Percentiles rank a stretch among this genome's conserved stretches.
Conservation (phyloP, 2,329 filamentous ascomycete genomes). For the Ophiocordyceps camponoti-rufipedis region DNA sequence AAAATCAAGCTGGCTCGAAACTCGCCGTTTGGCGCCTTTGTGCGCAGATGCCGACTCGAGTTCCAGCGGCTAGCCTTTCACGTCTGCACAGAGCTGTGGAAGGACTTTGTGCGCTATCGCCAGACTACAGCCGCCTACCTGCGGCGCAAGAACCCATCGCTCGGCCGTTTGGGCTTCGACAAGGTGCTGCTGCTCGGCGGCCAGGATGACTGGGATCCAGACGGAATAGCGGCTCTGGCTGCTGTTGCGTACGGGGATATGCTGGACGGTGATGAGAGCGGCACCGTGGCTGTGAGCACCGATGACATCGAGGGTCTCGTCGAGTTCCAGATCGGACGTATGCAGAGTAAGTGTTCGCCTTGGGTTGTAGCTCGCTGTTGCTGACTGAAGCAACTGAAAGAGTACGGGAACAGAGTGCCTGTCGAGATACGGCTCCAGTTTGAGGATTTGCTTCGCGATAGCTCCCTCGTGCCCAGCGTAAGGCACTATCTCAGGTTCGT, state of each 20-base stretch:
- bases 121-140: slow-evolving; percentile 52
- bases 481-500: slow-evolving; percentile 54
- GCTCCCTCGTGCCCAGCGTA: slow-evolving; percentile 50
- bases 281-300: slow-evolving; percentile 40
- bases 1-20: slow-evolving; percentile 47
- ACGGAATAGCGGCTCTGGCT: slow-evolving; percentile 25
- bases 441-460: slow-evolving; percentile 46
- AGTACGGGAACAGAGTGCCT: slow-evolving; percentile 62
- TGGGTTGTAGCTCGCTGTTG: not conserved
- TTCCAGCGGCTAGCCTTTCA: slow-evolving; percentile 67
- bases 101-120: slow-evolving; percentile 62
- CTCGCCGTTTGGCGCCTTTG: slow-evolving; percentile 67
- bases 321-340: slow-evolving; percentile 73
- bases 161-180: slow-evolving; percentile 39
- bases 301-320: slow-evolving; percentile 68
- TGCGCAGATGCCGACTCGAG: slow-evolving; percentile 61
- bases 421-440: slow-evolving; percentile 55
- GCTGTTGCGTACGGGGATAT: slow-evolving; percentile 34
- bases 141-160: slow-evolving; percentile 41
- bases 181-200: slow-evolving; percentile 31
- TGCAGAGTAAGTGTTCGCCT: slow-evolving; percentile 45
- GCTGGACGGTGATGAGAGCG: slow-evolving; percentile 22
- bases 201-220: slow-evolving; percentile 26
- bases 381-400: slow-evolving; percentile 19
- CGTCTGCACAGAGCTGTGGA: slow-evolving; percentile 65